Conservation (phyloP, 139 green algal genomes). For the Chlamydomonas eustigma region DNA sequence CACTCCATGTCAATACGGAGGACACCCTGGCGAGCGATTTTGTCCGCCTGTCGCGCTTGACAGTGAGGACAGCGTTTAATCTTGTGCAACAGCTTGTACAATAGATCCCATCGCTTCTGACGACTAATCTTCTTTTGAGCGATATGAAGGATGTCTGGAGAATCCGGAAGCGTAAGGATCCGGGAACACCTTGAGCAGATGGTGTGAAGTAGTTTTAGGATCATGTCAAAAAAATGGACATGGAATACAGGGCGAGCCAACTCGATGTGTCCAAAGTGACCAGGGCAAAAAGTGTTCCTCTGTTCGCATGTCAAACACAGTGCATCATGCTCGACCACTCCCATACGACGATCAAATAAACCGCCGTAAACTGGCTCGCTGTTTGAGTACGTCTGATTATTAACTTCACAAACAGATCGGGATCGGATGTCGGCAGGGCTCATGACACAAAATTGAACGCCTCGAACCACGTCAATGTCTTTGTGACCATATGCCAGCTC, state of each 20-base stretch:
- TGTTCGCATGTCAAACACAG: constrained; percentile 71
- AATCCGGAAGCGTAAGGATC: constrained; percentile 69
- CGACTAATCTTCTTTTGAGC: neutral
- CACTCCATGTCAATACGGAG: constrained; percentile 21
- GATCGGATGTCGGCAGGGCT: constrained; percentile 88
- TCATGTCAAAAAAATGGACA: constrained; percentile 84
- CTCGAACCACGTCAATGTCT: constrained; percentile 62
- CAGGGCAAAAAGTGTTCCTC: constrained; percentile 78
- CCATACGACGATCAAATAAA: constrained; percentile 84
- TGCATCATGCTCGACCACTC: constrained; percentile 75
- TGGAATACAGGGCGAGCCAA: constrained; percentile 91
- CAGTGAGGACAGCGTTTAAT: neutral
- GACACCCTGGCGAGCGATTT: neutral
- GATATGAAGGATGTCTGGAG: neutral
- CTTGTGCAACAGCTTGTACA: constrained; percentile 10
- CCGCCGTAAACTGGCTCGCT: constrained; percentile 71
- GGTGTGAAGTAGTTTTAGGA: constrained; percentile 85
- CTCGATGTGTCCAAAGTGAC: constrained; percentile 96
- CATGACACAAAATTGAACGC: constrained; percentile 90
- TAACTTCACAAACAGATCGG: constrained; percentile 69
- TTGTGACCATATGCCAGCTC: neutral
- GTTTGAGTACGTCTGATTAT: constrained; percentile 75
- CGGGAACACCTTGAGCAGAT: constrained; percentile 84
- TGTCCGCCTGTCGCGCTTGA: constrained; percentile 3
- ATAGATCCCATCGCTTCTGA: constrained; percentile 16